Conservation (phyloP, 192 early-diverging fungal species). For the Mortierella alpina region DNA sequence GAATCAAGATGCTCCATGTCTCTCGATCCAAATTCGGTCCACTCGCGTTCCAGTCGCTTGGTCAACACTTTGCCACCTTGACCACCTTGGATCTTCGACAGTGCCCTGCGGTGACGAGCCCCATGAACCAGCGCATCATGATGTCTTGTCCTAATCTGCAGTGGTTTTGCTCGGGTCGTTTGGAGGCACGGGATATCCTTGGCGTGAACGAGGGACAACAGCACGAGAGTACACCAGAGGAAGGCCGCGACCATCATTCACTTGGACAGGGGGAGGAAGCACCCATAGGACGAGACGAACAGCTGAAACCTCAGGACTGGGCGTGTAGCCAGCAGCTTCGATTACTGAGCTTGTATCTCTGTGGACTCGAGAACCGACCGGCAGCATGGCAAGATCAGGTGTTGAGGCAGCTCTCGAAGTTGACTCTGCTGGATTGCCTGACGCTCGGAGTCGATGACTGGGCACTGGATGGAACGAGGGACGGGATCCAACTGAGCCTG, state of each 20-base stretch:
- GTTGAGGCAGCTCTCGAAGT: constrained; percentile 12
- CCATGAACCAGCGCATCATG: constrained; percentile 16
- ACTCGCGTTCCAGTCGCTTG: neutral
- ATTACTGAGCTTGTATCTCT: constrained; percentile 8
- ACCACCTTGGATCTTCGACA: constrained; percentile 9
- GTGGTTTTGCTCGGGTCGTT: neutral
- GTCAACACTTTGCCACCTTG: constrained; percentile 13
- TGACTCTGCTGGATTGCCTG: constrained; percentile 3
- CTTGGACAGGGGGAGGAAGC: neutral
- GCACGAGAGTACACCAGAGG: neutral
- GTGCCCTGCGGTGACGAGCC: constrained; percentile 12
- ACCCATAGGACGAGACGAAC: neutral
- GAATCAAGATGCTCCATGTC: constrained; percentile 6
- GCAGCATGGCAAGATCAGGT: neutral
- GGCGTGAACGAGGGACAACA: neutral
- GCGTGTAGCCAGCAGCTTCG: constrained; percentile 6
- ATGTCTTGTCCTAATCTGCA: constrained; percentile 6
- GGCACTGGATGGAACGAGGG: neutral
- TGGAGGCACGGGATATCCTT: constrained; percentile 17
- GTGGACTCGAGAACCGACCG: constrained; percentile 14
- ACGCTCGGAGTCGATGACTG: constrained; percentile 3
- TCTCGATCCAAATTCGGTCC: constrained; percentile 13
- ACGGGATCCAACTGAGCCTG: constrained; percentile 16
- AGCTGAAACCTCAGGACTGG: constrained; percentile 13
- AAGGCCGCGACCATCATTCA: neutral